Conservation (phyloP, 1,139 yeast species). For the Sugiyamaella japonica region DNA sequence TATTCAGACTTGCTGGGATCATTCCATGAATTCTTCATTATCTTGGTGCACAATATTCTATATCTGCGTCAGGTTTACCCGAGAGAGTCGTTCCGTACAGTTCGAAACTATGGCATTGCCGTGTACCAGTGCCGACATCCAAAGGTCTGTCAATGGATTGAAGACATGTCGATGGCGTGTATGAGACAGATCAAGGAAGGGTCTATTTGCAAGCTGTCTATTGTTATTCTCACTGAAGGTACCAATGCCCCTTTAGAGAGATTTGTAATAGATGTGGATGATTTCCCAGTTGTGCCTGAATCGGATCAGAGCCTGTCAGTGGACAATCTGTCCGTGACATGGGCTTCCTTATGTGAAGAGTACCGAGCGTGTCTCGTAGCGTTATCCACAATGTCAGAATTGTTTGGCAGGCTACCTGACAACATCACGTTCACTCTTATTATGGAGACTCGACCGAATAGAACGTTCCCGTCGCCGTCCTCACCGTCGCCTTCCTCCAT, state of each 20-base stretch:
- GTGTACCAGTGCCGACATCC: slow-evolving; percentile 43
- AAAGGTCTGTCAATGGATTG: slow-evolving; percentile 41
- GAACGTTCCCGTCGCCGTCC: background rate
- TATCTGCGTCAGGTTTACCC: slow-evolving; percentile 42
- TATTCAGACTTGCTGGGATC: slow-evolving; percentile 30
- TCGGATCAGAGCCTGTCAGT: slow-evolving; percentile 4
- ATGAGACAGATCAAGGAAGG: slow-evolving; percentile 33
- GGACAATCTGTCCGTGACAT: slow-evolving; percentile 14
- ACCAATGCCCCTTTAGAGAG: slow-evolving; percentile 37
- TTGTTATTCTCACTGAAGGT: slow-evolving; percentile 33
- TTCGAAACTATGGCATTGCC: slow-evolving; percentile 40
- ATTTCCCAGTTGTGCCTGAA: slow-evolving; percentile 25
- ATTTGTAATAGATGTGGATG: slow-evolving; percentile 37
- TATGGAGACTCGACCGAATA: slow-evolving; percentile 30
- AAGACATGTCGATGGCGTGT: slow-evolving; percentile 35
- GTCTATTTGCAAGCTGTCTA: slow-evolving; percentile 29
- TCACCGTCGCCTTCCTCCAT: slow-evolving; percentile 4
- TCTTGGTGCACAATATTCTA: slow-evolving; percentile 39
- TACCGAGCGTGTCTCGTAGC: slow-evolving; percentile 36
- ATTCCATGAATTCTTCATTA: slow-evolving; percentile 40
- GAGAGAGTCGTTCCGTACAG: slow-evolving; percentile 36
- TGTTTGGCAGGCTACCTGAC: slow-evolving; percentile 31
- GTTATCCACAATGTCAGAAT: slow-evolving; percentile 25
- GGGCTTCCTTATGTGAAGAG: slow-evolving; percentile 32
- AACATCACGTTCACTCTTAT: slow-evolving; percentile 28